Evolutionary conservation across 495 filamentous ascomycete species (phyloP).

Genomic region (Daldinia grandis): DNA sequence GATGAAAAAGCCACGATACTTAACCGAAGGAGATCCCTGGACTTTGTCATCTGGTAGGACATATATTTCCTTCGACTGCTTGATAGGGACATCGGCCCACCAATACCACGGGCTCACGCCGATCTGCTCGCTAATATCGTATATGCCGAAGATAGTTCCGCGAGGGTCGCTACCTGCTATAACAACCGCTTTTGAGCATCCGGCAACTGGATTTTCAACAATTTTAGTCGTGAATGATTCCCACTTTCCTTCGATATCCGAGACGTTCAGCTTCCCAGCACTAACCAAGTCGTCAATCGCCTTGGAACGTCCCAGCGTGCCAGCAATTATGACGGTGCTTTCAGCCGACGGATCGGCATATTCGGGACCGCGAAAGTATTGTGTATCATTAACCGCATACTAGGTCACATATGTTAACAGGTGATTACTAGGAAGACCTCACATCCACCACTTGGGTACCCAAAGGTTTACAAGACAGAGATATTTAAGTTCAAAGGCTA

Average conservation of each 20-base stretch:
- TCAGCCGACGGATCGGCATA: slow-evolving; percentile 55
- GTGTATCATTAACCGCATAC: slow-evolving; percentile 54
- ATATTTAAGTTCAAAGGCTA: background rate
- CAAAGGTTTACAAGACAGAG: background rate
- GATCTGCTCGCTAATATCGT: slow-evolving; percentile 78
- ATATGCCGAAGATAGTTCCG: slow-evolving; percentile 76
- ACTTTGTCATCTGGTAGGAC: slow-evolving; percentile 60
- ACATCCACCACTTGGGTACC: background rate
- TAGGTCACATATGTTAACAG: slow-evolving; percentile 19
- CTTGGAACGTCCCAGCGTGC: slow-evolving; percentile 70
- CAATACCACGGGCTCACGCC: slow-evolving; percentile 82
- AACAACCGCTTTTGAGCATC: slow-evolving; percentile 67
- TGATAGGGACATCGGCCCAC: slow-evolving; percentile 73
- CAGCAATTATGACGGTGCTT: slow-evolving; percentile 70
- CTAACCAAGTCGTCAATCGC: slow-evolving; percentile 65
- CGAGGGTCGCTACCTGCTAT: slow-evolving; percentile 75
- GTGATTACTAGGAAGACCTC: too few relatives aligned
- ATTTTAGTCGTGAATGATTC: slow-evolving; percentile 71
- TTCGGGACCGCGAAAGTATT: slow-evolving; percentile 55
- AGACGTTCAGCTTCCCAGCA: slow-evolving; percentile 64
- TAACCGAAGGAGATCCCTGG: slow-evolving; percentile 70
- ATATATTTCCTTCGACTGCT: slow-evolving; percentile 63
- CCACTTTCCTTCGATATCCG: slow-evolving; percentile 68
- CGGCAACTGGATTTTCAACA: slow-evolving; percentile 66
- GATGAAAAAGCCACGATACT: slow-evolving; percentile 81